Conservation (phyloP, 1,284 basidiomycete genomes). For the Ceratobasidium sp. region DNA sequence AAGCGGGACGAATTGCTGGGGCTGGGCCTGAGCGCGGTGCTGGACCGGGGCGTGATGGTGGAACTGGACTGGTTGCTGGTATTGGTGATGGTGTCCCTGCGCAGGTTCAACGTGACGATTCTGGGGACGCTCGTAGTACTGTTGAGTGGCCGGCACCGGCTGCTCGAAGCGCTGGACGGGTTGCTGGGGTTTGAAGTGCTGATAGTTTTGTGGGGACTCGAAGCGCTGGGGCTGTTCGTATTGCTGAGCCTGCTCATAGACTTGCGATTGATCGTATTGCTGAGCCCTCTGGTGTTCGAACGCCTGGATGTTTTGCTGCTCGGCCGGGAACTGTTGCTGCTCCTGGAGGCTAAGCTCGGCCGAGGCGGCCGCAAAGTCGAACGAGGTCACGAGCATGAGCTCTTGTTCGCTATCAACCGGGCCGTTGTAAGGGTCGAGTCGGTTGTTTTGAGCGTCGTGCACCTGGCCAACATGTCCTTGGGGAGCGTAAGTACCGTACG, state of each 20-base stretch:
- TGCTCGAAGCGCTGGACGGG: too few relatives aligned
- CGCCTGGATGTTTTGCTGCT: background rate
- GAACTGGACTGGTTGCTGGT: background rate
- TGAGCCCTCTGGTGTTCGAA: background rate
- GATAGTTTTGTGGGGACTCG: background rate
- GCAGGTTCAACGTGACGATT: too few relatives aligned
- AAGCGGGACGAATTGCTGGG: background rate
- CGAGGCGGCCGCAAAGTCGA: background rate
- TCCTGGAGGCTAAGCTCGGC: background rate
- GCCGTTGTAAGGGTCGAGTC: background rate
- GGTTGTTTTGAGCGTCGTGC: background rate
- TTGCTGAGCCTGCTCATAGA: background rate
- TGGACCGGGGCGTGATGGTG: background rate
- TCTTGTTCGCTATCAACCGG: background rate
- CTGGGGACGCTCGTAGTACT: too few relatives aligned
- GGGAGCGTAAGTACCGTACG: slow-evolving; percentile 26
- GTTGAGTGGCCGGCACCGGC: too few relatives aligned
- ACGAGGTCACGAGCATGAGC: slow-evolving; percentile 3
- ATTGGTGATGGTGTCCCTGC: too few relatives aligned
- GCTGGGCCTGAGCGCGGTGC: background rate
- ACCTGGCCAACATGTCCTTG: background rate
- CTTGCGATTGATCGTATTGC: background rate
- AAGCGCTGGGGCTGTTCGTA: background rate
- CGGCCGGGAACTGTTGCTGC: background rate
- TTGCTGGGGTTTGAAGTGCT: slow-evolving; percentile 2